Conservation (phyloP, 305 asterid species). For the Plantago lanceolata region DNA sequence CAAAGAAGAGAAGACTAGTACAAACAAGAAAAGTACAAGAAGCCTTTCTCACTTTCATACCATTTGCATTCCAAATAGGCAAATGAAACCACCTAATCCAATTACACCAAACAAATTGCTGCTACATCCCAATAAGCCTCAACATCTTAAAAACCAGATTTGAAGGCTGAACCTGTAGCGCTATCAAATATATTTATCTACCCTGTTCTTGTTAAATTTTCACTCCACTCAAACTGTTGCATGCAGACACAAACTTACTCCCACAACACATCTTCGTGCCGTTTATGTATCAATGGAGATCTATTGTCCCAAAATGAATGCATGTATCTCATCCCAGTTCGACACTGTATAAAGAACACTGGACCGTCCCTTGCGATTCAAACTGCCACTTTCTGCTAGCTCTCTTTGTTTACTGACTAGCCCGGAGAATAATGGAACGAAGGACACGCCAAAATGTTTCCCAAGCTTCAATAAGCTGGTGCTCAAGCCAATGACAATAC, state of each 20-base stretch:
- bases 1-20: no score
- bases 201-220: background rate
- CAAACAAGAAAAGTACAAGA: no score
- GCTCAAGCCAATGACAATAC: conserved; percentile 54
- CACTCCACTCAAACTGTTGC: background rate
- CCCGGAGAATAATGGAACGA: conserved; percentile 52
- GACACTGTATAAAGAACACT: conserved; percentile 53
- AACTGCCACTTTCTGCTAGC: conserved; percentile 31
- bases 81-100: background rate
- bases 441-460: conserved; percentile 47
- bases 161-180: conserved; percentile 15
- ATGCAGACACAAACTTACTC: background rate
- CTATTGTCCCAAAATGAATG: conserved; percentile 43
- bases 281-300: conserved; percentile 11
- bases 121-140: conserved; percentile 18
- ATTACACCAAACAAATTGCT: conserved; percentile 1
- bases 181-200: background rate
- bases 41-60: no score
- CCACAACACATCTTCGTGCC: conserved; percentile 6
- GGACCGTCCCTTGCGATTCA: conserved; percentile 31
- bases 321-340: conserved; percentile 61
- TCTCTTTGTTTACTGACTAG: conserved; percentile 45
- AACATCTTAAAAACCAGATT: conserved; percentile 14
- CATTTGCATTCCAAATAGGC: background rate
- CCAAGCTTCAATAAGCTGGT: conserved; percentile 42